A percentile compares a stretch with the other conserved stretches of the same genome.
Evolutionary conservation across 306 rosid genomes (phyloP).

Genomic region (Dryas alaskensis): DNA sequence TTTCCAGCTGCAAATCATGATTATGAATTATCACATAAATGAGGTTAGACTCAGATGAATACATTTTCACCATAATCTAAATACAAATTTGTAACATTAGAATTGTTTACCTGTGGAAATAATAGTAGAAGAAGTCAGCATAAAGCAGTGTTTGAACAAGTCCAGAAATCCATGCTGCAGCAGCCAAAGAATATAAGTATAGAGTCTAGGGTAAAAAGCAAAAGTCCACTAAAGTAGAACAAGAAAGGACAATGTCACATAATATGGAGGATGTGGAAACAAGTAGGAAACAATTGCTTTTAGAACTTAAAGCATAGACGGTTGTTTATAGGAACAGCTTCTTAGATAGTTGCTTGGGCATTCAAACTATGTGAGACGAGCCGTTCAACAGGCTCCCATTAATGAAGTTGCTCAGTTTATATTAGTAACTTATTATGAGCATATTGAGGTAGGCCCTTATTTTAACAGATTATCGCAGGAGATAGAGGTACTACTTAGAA

Average conservation of each 20-base stretch:
- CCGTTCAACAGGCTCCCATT: too few species aligned
- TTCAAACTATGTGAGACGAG: too few species aligned
- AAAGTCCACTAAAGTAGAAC: neutral
- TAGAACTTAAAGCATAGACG: neutral
- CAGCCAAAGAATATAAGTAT: conserved; percentile 6
- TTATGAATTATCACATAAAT: neutral
- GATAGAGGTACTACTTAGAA: neutral
- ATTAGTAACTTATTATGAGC: neutral
- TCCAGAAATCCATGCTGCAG: conserved; percentile 89
- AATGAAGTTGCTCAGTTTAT: neutral
- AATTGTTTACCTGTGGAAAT: conserved; percentile 65
- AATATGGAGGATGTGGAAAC: neutral
- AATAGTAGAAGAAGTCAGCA: conserved; percentile 90
- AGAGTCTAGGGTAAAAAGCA: neutral
- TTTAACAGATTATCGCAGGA: neutral
- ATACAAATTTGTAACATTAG: neutral
- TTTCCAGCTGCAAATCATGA: conserved; percentile 66
- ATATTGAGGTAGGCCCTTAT: neutral
- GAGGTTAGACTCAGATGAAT: conserved; percentile 18
- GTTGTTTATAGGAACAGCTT: neutral
- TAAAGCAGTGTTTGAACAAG: conserved; percentile 80
- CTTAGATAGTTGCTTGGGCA: too few species aligned
- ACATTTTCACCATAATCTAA: neutral
- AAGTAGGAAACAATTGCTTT: neutral
- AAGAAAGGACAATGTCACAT: neutral